Conservation (phyloP, 2,329 filamentous ascomycete genomes). For the Teratosphaeria zuluensis region DNA sequence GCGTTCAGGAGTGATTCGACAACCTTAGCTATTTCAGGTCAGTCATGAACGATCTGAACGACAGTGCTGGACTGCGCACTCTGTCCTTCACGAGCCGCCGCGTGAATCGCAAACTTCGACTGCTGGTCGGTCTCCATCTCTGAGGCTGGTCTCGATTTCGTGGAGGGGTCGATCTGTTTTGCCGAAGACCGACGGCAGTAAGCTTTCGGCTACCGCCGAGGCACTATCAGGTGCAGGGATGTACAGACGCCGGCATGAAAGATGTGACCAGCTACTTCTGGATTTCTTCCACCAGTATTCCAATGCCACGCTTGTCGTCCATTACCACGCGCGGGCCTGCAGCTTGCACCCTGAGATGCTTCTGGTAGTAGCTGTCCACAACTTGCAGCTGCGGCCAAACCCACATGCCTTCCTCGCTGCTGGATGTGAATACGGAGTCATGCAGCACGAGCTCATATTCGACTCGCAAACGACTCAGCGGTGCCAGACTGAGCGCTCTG, state of each 20-base stretch:
- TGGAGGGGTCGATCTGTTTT: not conserved
- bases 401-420: constrained; percentile 7
- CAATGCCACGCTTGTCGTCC: constrained; percentile 43
- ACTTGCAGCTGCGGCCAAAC: constrained; percentile 66
- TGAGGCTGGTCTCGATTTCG: not conserved
- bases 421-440: constrained; percentile 4
- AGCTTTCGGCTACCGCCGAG: not conserved
- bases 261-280: not conserved
- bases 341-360: constrained; percentile 70
- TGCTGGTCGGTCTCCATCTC: constrained; percentile 26
- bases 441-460: constrained; percentile 66
- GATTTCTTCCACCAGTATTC: constrained; percentile 24
- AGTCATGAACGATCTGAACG: not conserved
- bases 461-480: constrained; percentile 65
- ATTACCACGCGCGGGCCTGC: constrained; percentile 62
- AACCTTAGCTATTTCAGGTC: constrained; percentile 44
- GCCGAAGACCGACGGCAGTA: not conserved
- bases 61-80: constrained; percentile 42
- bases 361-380: constrained; percentile 86
- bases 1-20: constrained; percentile 68
- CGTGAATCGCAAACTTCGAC: constrained; percentile 73
- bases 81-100: constrained; percentile 74
- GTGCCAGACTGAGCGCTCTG: constrained; percentile 68
- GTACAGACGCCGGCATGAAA: no score
- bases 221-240: not conserved